phyloP scores from a whole-genome alignment of 805 yeast genomes.

The Maudiozyma turicensis region DNA sequence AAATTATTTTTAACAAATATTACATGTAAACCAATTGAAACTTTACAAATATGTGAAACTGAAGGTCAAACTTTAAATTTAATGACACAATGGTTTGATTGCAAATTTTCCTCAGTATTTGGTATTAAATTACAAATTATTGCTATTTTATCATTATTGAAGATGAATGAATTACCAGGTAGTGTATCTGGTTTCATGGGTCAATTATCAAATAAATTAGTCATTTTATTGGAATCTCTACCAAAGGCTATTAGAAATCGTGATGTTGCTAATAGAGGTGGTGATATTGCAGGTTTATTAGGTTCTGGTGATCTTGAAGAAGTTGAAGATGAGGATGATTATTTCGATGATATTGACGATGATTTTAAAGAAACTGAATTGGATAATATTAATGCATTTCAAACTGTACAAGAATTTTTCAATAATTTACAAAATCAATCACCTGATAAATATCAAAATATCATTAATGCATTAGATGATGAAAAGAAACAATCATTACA shows the following conservation, averaged over 20 bases:
- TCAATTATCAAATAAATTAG: conserved; percentile 44
- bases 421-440: conserved; percentile 38
- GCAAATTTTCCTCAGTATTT: conserved; percentile 54
- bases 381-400: conserved; percentile 63
- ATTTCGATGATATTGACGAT: conserved; percentile 55
- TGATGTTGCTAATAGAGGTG: conserved; percentile 50
- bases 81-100: conserved; percentile 56
- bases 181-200: conserved; percentile 31
- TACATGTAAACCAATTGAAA: conserved; percentile 47
- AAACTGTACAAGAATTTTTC: conserved; percentile 51
- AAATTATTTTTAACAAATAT: conserved; percentile 57
- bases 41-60: conserved; percentile 44
- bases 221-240: conserved; percentile 43
- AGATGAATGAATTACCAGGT: conserved; percentile 33
- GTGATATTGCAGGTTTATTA: conserved; percentile 21
- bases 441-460: conserved; percentile 35
- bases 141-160: conserved; percentile 49
- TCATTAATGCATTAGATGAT: conserved; percentile 22
- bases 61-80: conserved; percentile 38
- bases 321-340: conserved; percentile 39
- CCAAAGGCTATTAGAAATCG: conserved; percentile 66
- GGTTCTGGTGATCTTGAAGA: conserved; percentile 10
- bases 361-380: conserved; percentile 71
- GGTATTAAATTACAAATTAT: conserved; percentile 66
- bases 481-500: conserved; percentile 25